Percentiles rank a stretch among this genome's conserved stretches.
Conservation (phyloP, 176 grass and related monocot species). For the Musa itinerans region DNA sequence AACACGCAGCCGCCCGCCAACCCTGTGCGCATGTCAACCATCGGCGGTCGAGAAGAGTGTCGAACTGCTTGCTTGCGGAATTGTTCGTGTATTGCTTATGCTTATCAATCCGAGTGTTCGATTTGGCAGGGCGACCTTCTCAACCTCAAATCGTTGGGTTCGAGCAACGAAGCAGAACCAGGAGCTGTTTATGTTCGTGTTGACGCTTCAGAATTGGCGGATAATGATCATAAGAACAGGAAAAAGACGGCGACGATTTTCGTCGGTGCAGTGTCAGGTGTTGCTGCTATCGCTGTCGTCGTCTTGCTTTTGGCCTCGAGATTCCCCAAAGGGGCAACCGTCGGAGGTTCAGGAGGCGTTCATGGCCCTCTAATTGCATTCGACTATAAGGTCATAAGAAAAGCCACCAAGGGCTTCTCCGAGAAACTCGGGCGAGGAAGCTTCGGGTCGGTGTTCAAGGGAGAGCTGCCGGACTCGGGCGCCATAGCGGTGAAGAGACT, state of each 20-base stretch:
- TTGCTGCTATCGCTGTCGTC: neutral
- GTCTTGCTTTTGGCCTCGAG: neutral
- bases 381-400: neutral
- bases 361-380: neutral
- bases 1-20: neutral
- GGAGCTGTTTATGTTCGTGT: neutral
- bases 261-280: neutral
- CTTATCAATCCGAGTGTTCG: too few species aligned
- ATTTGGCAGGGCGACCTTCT: too few species aligned
- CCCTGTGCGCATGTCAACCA: neutral
- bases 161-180: neutral
- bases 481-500: conserved; percentile 7
- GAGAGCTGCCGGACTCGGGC: neutral
- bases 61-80: neutral
- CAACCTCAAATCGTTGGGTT: neutral
- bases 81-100: too few species aligned
- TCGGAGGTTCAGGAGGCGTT: neutral
- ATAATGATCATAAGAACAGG: too few species aligned
- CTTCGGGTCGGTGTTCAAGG: neutral
- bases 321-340: neutral
- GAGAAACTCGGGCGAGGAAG: too few species aligned
- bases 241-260: neutral
- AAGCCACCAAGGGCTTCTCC: too few species aligned
- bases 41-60: neutral
- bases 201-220: too few species aligned